Base-by-base conservation (phyloP, 1,284 basidiomycete genomes). In the Leccinum subrobustum region DNA sequence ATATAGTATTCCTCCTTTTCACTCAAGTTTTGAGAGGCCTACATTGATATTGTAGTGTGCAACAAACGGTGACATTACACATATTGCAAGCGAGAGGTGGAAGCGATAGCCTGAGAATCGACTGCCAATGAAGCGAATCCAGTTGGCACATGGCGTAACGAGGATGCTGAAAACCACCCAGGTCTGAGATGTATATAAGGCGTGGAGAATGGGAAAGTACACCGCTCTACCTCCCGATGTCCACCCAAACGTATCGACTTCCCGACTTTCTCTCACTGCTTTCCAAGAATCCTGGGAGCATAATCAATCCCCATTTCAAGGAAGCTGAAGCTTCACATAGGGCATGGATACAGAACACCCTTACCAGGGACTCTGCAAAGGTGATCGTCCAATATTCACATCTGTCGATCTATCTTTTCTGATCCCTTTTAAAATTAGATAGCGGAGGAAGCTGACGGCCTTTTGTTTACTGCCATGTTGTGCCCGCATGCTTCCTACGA, bases 1-100 rank as follows among this genome's bases (percentile, higher is more conserved):
- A 11, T 31, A 31, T 31, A 31, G 31, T 31, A 31, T 31, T 31
- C 31, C 31, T 4, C 31, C 80, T 96, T 70, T 95, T 33, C 31
- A 33, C 11, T 33, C 31, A 0, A 33, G 31, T 33, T 33, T 33
- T 12, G 31, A 33, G 31, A 33, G 31, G 31, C 31, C 11, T 31
- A 31, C 31, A 31, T 31, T 31, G 31, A 31, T 31, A 9, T 31
- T 11, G 33, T 14, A 35, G 12, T 35, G 33, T 35, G 33, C 33
- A 14, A 3, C 33, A 35, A 35, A 35, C 33, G 33, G 33, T 14
- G 33, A 35, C 33, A 35, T 35, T 12, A 6, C 12, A 14, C 33
- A 14, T 35, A 35, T 14, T 35, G 33, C 12, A 35, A 35, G 33
- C 33, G 12, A 35, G 33, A 3, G 6, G 33, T 35, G 33, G 33